Evolutionary conservation across 176 grass and related monocot species (phyloP), one percentile per base, ranked within the genome.

Genomic region (Chrysopogon serrulatus): DNA sequence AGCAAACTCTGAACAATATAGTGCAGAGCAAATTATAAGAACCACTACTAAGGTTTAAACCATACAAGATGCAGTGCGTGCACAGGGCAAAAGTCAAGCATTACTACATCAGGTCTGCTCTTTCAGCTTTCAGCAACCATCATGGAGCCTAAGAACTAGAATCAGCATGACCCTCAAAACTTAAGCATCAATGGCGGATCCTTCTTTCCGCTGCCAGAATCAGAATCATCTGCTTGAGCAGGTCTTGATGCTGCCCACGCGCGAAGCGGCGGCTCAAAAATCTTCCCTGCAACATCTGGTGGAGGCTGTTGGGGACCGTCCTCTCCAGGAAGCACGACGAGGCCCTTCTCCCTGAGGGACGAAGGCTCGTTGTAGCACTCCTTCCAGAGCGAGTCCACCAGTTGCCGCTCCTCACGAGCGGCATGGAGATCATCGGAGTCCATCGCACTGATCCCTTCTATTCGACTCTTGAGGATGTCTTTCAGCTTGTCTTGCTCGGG

Each of bases 321-420:
- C 81, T 99, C 97, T 54, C 91, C 97, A 0, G 93, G 93, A 56
- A 99, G 97, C 63, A 99, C 93, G 0, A 92, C 69, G 1, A 99
- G 91, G 18, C 97, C 97, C 78, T 94, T 94, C 60, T 94, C 83
- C 74, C 97, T 89, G 6, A 99, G 89, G 6, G 87, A 83, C 0
- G 93, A 99, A 0, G 93, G 86, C 65, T 96, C 93, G 2, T 90
- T 41, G 24, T 99, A 96, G 79, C 93, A 99, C 10, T 81, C 88
- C 8, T 86, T 94, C 93, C 97, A 99, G 31, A 99, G 87, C 1
- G 86, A 91, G 64, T 99, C 93, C 11, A 99, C 88, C 23, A 99
- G 86, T 14, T 96, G 97, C 16, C 97, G 87, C 83, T 99, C 97
- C 90, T 99, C 97, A 0, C 89, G 88, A 2, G 83, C 91, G 2